Evolutionary conservation across 768 basidiomycete species (phyloP), one percentile per base, ranked within the genome.

Genomic region (Leccinum aurantiacum): DNA sequence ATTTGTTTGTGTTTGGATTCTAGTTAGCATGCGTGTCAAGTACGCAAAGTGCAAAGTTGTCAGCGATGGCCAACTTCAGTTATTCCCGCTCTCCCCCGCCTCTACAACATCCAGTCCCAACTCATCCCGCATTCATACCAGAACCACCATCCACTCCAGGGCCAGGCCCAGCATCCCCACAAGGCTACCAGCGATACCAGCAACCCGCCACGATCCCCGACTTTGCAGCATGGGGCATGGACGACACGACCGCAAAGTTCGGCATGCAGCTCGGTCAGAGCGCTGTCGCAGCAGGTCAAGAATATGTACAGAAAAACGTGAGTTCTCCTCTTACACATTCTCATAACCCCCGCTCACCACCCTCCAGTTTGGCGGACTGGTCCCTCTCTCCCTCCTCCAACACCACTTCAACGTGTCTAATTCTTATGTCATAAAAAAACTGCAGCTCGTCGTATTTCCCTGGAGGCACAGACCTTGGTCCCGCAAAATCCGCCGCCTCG

Each of bases 371-470:
- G 90, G 89, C 24, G 84, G 88, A 14, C 80, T 90, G 60, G 82
- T 96, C 59, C 94, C 93, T 2, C 75, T 89, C 33, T 80, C 85
- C 11, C 79, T 87, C 48, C 79, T 97, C 55, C 95, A 96, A 71
- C 88, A 93, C 69, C 88, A 91, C 67, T 98, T 98, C 77, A 93
- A 97, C 73, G 97, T 99, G 10, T 93, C 92, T 14, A 98, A 98
- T 70, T 89, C 87, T 0, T 99, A 99, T 72, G 97, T 98, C 57
- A 87, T 98, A 47, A 82, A 82, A 66, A 99, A 98, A 71, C 77
- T 99, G 7, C 83, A 84, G 14, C 78, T 98, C 10, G 79, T 99
- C 14, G 77, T 98, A n/a, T 98, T 97, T 65, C 97, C 97, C 0
- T 98, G 97, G 97, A 74, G 87, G 47, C 95, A 98, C 71, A 85